Percentiles rank a stretch among this genome's conserved stretches.
phyloP scores from a whole-genome alignment of 2,329 filamentous ascomycete genomes.

The Ceratocystis diversiconidia region DNA sequence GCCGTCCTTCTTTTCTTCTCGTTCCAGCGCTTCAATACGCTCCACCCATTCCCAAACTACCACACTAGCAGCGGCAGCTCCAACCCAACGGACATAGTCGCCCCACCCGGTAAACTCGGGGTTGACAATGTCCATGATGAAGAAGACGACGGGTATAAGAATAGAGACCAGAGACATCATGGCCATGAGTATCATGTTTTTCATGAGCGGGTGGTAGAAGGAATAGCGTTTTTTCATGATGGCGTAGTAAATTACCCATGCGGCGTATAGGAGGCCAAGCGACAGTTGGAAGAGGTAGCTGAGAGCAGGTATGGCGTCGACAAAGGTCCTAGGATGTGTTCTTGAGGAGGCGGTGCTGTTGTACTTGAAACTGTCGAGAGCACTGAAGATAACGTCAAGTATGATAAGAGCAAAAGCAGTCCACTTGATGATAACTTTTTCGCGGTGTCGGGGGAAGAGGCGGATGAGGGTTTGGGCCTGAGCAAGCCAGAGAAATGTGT shows the following conservation, averaged over 20 bases:
- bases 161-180: slow-evolving; percentile 67
- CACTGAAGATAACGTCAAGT: slow-evolving; percentile 79
- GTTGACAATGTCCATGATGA: slow-evolving; percentile 77
- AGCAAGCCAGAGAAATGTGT: slow-evolving; percentile 92
- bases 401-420: slow-evolving; percentile 87
- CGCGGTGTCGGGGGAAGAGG: slow-evolving; percentile 86
- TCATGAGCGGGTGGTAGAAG: slow-evolving; percentile 82
- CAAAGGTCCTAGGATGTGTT: slow-evolving; percentile 56
- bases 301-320: slow-evolving; percentile 78
- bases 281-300: slow-evolving; percentile 84
- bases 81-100: slow-evolving; percentile 93
- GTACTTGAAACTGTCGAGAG: slow-evolving; percentile 70
- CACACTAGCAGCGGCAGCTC: slow-evolving; percentile 84
- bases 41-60: slow-evolving; percentile 98
- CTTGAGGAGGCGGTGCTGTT: slow-evolving; percentile 37
- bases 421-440: slow-evolving; percentile 99
- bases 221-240: slow-evolving; percentile 84
- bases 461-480: slow-evolving; percentile 95
- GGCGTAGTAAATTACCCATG: slow-evolving; percentile 87
- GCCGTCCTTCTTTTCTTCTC: slow-evolving; percentile 86
- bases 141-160: slow-evolving; percentile 80
- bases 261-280: slow-evolving; percentile 74
- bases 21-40: slow-evolving; percentile 78
- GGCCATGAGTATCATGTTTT: slow-evolving; percentile 72
- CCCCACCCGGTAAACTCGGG: slow-evolving; percentile 82